Base-by-base conservation (phyloP, 164 flowering plant genomes). In the Berberis thunbergii region DNA sequence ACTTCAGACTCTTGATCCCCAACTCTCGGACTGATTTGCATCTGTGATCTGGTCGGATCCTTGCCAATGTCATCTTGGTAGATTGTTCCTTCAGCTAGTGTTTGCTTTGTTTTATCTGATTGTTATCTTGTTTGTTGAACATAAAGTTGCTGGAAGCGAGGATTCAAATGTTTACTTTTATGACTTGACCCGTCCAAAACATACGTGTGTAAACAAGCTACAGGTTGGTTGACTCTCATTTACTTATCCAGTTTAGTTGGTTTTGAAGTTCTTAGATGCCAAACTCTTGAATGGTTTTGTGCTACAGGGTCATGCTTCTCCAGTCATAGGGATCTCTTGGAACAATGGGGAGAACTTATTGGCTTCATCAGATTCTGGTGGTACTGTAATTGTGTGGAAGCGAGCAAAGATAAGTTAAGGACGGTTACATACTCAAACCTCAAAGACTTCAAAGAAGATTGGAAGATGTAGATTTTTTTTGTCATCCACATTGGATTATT, bases 141-240 rank as follows among this genome's bases (percentile, higher is more conserved):
- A 49, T 80, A 77, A 62, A 94, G 97, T 94, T 80, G 78, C 87
- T 56, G 98, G 99, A 61, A 89, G 97, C 65, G 99, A 95, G 74
- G 97, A 95, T 75, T 81, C 92, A 67, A 89, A 85, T 67, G 99
- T 95, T 38, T 95, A 95, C 80, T 95, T 95, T 80, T 91, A 91
- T 64, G 99, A 95, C 79, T 75, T 95, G 70, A 91, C 99, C 46
- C 83, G 86, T 65, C 99, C 97, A 56, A 88, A 61, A 80, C 91
- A 91, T 73, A 75, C 90, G 0, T 95, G 99, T 65, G 99, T 91
- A 41, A 95, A 95, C 87, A 91, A 91, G 83, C 77, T 91, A 56
- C 99, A 89, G 99, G 97, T 89, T 6, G 26, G 26, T 26, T 43
- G 7, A 75, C 60, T 56, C 7, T 4, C 54, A 11, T 26, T 9